These are phyloP conservation scores for Neonectria ditissima DNA, from an alignment of 2,329 filamentous ascomycete genomes.

Conservation along the genomic window DNA sequence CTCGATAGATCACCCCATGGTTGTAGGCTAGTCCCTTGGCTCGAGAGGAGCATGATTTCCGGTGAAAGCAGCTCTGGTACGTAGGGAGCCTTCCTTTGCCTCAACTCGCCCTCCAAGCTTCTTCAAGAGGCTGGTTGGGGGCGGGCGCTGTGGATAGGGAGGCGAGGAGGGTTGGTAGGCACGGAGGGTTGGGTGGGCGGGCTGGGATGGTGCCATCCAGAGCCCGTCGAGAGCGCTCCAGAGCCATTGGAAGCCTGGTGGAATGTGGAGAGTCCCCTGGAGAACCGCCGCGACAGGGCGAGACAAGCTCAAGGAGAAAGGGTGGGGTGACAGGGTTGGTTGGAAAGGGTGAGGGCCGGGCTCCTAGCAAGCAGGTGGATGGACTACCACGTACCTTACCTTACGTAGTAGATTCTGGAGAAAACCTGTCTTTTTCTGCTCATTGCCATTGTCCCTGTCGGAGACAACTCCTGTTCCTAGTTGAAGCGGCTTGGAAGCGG, in stretches of 20 bases:
- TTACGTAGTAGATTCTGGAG: neutral
- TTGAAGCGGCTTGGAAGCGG: slow-evolving; percentile 32
- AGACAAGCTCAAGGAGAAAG: neutral
- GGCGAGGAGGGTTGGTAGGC: too few relatives aligned
- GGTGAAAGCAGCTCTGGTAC: neutral
- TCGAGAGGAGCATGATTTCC: neutral
- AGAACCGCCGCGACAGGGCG: slow-evolving; percentile 13
- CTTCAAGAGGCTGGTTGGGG: slow-evolving; percentile 13
- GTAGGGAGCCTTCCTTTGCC: neutral
- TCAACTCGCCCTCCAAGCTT: neutral
- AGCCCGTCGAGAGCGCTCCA: neutral
- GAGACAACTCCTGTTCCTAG: slow-evolving; percentile 44
- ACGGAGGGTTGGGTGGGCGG: too few relatives aligned
- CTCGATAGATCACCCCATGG: slow-evolving; percentile 26
- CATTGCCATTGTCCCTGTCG: slow-evolving; percentile 18
- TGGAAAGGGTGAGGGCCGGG: too few relatives aligned
- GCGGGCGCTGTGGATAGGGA: neutral
- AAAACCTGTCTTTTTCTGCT: slow-evolving; percentile 40
- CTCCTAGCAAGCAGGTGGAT: too few relatives aligned
- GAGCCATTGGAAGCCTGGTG: slow-evolving; percentile 18
- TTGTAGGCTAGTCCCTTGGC: slow-evolving; percentile 1
- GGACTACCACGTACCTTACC: too few relatives aligned
- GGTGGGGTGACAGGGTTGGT: too few relatives aligned
- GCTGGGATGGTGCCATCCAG: neutral
- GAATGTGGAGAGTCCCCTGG: slow-evolving; percentile 28